Conservation (phyloP, 305 asterid genomes). For the Withania somnifera region DNA sequence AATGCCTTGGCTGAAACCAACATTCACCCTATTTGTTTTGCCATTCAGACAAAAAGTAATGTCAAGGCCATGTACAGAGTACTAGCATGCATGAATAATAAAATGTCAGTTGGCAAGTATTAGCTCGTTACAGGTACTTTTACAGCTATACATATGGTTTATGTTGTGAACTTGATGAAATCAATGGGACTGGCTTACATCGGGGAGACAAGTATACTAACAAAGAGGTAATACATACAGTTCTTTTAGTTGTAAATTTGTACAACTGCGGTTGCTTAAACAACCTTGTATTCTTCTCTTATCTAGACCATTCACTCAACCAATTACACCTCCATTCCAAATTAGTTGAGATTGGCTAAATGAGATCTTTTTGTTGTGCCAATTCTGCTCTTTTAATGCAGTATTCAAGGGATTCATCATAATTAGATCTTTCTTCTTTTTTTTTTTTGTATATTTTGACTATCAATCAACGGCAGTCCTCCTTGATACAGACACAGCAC, state of each 20-base stretch:
- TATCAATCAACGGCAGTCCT: neutral
- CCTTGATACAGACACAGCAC: neutral
- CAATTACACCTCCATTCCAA: neutral
- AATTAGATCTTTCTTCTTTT: neutral
- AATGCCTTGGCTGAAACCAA: slow-evolving; percentile 20
- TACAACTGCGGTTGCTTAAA: neutral
- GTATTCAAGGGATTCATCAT: neutral
- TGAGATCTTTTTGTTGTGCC: neutral
- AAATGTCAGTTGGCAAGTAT: neutral
- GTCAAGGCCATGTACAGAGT: neutral
- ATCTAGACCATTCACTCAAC: neutral
- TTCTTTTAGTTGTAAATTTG: neutral
- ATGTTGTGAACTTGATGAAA: neutral
- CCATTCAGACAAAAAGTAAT: neutral
- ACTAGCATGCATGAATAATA: neutral
- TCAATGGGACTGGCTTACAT: neutral
- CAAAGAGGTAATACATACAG: neutral
- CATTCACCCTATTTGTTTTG: slow-evolving; percentile 19
- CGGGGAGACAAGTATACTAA: neutral
- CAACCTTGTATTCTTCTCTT: neutral
- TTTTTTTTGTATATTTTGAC: neutral
- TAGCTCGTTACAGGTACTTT: neutral
- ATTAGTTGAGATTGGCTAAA: neutral
- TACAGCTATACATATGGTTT: neutral
- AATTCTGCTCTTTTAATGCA: neutral